Percentiles rank a stretch among this genome's conserved stretches.
Evolutionary conservation across 2,329 filamentous ascomycete species (phyloP).

Genomic region (Xylariaceae sp.): DNA sequence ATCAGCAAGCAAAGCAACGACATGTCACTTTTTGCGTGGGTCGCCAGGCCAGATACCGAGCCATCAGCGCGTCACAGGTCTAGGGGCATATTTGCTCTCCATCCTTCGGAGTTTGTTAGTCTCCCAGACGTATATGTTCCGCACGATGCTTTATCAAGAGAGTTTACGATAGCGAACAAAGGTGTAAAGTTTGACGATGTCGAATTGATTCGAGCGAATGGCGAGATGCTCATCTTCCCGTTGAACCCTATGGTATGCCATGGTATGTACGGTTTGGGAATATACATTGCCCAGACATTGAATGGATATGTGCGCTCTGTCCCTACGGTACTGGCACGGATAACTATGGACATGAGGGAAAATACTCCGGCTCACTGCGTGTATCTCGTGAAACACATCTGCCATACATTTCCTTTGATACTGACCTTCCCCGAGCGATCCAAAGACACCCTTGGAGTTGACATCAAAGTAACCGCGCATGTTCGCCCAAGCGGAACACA

Average conservation of each 20-base stretch:
- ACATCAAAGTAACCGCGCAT: no score
- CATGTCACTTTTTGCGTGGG: constrained; percentile 6
- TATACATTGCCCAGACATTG: neutral
- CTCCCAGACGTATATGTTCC: neutral
- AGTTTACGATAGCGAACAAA: neutral
- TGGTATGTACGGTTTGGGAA: neutral
- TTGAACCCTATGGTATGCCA: neutral
- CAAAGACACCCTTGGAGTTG: no score
- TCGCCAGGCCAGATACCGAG: neutral
- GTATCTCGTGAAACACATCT: neutral
- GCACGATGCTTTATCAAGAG: neutral
- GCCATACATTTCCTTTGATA: neutral
- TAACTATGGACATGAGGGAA: neutral
- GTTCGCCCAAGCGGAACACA: no score
- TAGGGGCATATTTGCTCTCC: neutral
- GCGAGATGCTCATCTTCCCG: neutral
- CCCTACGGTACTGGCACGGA: neutral
- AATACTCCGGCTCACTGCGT: neutral
- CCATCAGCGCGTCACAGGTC: neutral
- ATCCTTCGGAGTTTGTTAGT: neutral
- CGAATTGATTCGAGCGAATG: neutral
- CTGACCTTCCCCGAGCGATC: no score
- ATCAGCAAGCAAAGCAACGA: constrained; percentile 13
- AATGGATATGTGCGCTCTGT: neutral
- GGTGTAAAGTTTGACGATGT: neutral